Conservation (phyloP, 108 stramenopile genomes). For the Stephanodiscus triporus region DNA sequence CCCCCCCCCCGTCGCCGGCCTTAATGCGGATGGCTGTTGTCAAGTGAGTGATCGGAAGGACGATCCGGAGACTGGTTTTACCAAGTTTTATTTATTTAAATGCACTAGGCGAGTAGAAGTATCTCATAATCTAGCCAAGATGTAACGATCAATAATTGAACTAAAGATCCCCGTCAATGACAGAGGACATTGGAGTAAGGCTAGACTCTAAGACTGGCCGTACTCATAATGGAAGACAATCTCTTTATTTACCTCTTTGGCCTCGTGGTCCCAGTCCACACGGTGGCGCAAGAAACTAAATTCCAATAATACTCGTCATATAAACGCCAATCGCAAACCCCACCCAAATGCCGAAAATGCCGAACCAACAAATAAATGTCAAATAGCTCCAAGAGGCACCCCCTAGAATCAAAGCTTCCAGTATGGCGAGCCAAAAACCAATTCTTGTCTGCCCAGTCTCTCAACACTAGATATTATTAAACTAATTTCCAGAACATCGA, state of each 20-base stretch:
- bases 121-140: too few relatives aligned
- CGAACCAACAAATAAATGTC: slow-evolving; percentile 29
- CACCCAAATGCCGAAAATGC: slow-evolving; percentile 21
- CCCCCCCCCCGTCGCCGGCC: too few relatives aligned
- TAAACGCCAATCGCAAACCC: slow-evolving; percentile 35
- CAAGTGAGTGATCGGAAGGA: too few relatives aligned
- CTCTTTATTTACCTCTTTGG: neutral
- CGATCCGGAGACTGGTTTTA: too few relatives aligned
- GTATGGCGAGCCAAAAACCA: slow-evolving; percentile 38
- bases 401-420: slow-evolving; percentile 42
- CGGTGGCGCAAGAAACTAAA: slow-evolving; percentile 9
- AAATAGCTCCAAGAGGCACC: slow-evolving; percentile 35
- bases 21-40: too few relatives aligned
- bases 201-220: too few relatives aligned
- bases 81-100: too few relatives aligned
- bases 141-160: too few relatives aligned
- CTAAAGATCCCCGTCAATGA: too few relatives aligned
- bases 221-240: slow-evolving; percentile 7
- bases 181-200: too few relatives aligned
- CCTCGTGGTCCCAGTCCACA: slow-evolving; percentile 19
- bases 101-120: too few relatives aligned
- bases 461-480: neutral
- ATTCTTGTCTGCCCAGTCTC: slow-evolving; percentile 36
- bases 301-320: slow-evolving; percentile 13
- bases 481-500: too few relatives aligned